Base-by-base conservation (phyloP, 495 filamentous ascomycete genomes). In the Penicillium daleae region DNA sequence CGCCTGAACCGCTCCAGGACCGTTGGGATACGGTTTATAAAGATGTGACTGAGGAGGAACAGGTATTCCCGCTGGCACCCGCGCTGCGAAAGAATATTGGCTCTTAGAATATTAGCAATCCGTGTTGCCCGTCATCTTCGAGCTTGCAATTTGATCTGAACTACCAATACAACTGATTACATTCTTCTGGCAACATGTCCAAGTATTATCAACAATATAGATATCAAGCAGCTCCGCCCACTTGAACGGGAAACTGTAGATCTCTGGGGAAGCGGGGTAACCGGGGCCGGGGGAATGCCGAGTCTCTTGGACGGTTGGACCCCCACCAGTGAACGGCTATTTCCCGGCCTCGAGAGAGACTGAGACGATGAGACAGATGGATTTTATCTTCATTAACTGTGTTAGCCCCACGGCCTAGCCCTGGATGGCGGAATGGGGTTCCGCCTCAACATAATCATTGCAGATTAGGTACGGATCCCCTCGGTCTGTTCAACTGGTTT, bases 51-150 rank as follows among this genome's bases (percentile, higher is more conserved):
- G 73, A 76, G 15, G 81, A 85, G 39, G 78, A 77, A 22, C 75
- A 83, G 40, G 76, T 77, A 1, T 83, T 89, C 68, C 82, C 85
- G 2, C 73, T 86, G 29, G 82, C 86, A 64, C 82, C 84, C 2
- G 71, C 66, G 35, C 72, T 85, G 61, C 74, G 81, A 48, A 80
- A 73, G 63, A 73, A 70, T 33, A 53, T 73, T 15, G 57, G 66
- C 9, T 79, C 55, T 22, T 69, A 26, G 37, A 7, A n/a, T 1
- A 5, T 12, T 33, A n/a, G 7, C 24, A 26, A 12, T 21, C 2
- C 37, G 24, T 15, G 24, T n/a, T 9, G 15, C 39, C n/a, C 15
- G 24, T 46, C 4, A 24, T 46, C 22, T 24, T 13, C 13, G 2
- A 17, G 15, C 35, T 39, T 4, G 4, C 35, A 15, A 3, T 39